These are phyloP conservation scores for Phytophthora sansomeana DNA, from an alignment of 352 stramenopile genomes.

Conservation along the genomic window DNA sequence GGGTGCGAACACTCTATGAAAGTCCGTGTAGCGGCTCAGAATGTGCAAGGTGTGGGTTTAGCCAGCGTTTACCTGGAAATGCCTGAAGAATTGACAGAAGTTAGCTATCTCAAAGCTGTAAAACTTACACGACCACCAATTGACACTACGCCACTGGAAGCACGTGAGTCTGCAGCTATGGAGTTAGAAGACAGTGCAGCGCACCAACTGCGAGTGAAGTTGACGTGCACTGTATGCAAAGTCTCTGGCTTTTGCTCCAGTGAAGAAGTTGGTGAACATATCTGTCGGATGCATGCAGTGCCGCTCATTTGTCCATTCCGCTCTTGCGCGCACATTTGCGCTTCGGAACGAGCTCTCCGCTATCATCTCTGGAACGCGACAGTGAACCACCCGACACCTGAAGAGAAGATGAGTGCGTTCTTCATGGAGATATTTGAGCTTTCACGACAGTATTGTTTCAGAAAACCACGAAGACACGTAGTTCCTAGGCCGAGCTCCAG, in stretches of 20 bases:
- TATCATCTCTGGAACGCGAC: constrained; percentile 84
- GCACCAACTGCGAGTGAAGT: constrained; percentile 24
- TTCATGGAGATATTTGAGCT: constrained; percentile 83
- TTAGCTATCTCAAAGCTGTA: constrained; percentile 64
- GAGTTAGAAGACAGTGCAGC: constrained; percentile 45
- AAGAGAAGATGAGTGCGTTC: constrained; percentile 64
- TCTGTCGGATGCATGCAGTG: constrained; percentile 62
- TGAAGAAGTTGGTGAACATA: constrained; percentile 60
- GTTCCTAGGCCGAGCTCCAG: constrained; percentile 25
- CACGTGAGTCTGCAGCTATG: constrained; percentile 49
- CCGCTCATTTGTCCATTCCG: constrained; percentile 81
- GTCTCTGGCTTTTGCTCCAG: constrained; percentile 26
- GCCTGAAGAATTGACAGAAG: constrained; percentile 58
- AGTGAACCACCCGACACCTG: constrained; percentile 54
- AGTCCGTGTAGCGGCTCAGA: constrained; percentile 68
- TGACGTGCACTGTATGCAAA: constrained; percentile 72
- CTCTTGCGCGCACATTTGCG: constrained; percentile 72
- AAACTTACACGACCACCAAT: constrained; percentile 42
- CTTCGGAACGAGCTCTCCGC: constrained; percentile 67
- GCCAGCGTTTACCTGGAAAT: constrained; percentile 65
- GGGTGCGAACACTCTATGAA: constrained; percentile 53
- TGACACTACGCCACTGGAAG: constrained; percentile 59
- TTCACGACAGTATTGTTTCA: constrained; percentile 79
- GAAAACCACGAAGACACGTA: constrained; percentile 67
- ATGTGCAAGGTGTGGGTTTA: constrained; percentile 63